Base-by-base conservation (phyloP, 176 grass and related monocot genomes). In the Typha latifolia region DNA sequence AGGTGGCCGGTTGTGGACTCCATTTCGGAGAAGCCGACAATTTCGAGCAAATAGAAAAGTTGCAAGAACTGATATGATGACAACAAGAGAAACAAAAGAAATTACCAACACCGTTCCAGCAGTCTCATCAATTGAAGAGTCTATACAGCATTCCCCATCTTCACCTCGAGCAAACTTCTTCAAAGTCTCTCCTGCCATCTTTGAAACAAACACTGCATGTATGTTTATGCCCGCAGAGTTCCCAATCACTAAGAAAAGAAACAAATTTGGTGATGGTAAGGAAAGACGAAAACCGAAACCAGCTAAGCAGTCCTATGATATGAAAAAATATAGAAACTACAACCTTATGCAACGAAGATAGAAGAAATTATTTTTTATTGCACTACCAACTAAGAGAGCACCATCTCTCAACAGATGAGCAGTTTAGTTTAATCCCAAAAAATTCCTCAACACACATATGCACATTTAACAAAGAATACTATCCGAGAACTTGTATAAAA, bases 21-120 rank as follows among this genome's bases (percentile, higher is more conserved):
- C 77, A 75, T 76, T 68, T 11, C 72, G 72, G 61, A 95, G 75
- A 86, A 90, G 83, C 72, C 73, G 90, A 73, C 90, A 90, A 77
- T 95, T 95, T 68, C 86, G 83, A 72, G 86, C 90, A 7, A 95
- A 90, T 43, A 95, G 71, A 84, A 95, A 95, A 12, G 86, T 82
- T 32, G 83, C 90, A 74, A 95, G 50, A 65, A 90, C 90, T 68
- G 86, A 84, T 71, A 95, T 83, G 80, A 95, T 95, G 61, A 95
- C 83, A 66, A 95, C 74, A 69, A 95, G 78, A 51, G 90, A 95
- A 21, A 90, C 69, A 8, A 95, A 95, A 47, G 90, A 95, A 71
- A 86, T 95, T 11, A 95, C 90, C 81, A 95, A 79, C 49, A 95
- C 81, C 14, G 90, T 95, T 52, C 90, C 90, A 61, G 86, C 80